A percentile compares a stretch with the other conserved stretches of the same genome.
These are phyloP conservation scores for Casuarina glauca DNA, from an alignment of 306 rosid species.

Conservation along the genomic window DNA sequence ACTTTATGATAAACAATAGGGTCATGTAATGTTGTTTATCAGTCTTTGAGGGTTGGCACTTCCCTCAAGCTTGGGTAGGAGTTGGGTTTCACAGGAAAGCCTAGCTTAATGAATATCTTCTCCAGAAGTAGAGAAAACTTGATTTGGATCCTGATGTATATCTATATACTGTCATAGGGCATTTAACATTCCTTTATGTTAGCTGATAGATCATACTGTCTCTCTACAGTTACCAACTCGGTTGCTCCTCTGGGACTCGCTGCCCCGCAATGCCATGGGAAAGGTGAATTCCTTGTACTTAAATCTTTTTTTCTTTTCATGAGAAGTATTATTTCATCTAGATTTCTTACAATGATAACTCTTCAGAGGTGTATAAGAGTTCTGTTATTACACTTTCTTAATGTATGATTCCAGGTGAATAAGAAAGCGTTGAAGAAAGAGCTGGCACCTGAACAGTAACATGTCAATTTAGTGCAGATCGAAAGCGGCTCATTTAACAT, in stretches of 20 bases:
- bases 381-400: constrained; percentile 4
- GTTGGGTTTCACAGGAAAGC: not conserved
- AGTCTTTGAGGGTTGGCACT: not conserved
- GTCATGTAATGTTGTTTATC: no score
- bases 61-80: not conserved
- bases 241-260: constrained; percentile 66
- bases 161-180: not conserved
- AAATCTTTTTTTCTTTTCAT: not conserved
- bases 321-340: not conserved
- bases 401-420: constrained; percentile 62
- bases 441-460: constrained; percentile 44
- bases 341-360: not conserved
- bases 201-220: not conserved
- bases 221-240: constrained; percentile 65
- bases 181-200: not conserved
- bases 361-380: not conserved
- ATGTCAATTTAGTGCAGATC: constrained; percentile 1
- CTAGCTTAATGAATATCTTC: not conserved
- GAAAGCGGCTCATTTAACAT: not conserved
- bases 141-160: not conserved
- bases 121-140: not conserved
- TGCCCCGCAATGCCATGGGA: constrained; percentile 98
- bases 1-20: no score
- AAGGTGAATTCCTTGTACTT: constrained; percentile 52
- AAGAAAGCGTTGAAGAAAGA: constrained; percentile 81